A percentile compares a stretch with the other conserved stretches of the same genome.
These are phyloP conservation scores for Hypoxylon sp. DNA, from an alignment of 2,329 filamentous ascomycete genomes.

Conservation along the genomic window DNA sequence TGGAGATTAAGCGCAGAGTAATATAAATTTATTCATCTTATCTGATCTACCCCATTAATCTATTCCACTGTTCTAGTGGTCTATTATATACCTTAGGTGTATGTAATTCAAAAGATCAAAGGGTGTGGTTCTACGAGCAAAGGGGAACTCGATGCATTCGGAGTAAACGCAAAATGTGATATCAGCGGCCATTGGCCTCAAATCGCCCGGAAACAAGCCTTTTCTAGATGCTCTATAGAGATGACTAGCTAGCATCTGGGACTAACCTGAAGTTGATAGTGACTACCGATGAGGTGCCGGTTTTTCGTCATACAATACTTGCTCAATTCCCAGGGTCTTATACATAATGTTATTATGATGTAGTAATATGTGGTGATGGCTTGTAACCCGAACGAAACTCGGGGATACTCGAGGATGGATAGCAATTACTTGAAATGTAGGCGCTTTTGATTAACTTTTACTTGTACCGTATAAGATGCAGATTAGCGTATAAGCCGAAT, in stretches of 20 bases:
- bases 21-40: conserved; percentile 1
- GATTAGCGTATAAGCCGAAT: conserved; percentile 13
- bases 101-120: background rate
- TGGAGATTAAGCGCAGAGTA: background rate
- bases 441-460: background rate
- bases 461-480: background rate
- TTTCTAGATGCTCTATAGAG: background rate
- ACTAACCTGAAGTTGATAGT: conserved; percentile 13
- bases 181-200: background rate
- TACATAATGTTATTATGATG: background rate
- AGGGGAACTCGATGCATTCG: background rate
- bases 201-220: background rate
- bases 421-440: background rate
- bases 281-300: background rate
- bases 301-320: conserved; percentile 10
- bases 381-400: background rate
- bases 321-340: background rate
- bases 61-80: background rate
- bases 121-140: conserved; percentile 2
- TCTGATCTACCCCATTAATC: conserved; percentile 9
- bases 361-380: background rate
- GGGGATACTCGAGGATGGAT: background rate
- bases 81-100: background rate
- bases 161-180: conserved; percentile 2
- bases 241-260: conserved; percentile 11